Conservation (phyloP, 306 rosid species). For the Dalbergia cochinchinensis region DNA sequence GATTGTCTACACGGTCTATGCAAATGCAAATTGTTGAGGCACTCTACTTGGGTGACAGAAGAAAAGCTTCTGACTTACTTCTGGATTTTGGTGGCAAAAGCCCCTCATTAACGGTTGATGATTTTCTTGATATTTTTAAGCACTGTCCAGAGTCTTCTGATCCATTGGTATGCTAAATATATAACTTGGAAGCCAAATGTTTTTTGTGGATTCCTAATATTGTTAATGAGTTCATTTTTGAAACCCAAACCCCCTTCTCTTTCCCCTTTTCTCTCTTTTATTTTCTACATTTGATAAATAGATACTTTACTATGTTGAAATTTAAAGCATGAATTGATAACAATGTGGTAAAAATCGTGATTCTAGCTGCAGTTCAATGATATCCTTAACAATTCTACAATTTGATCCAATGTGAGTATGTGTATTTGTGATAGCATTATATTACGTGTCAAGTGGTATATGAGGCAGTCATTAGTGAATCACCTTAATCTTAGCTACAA, state of each 20-base stretch:
- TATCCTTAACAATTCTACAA: not conserved
- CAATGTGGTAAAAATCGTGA: constrained; percentile 2
- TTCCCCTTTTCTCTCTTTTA: no score
- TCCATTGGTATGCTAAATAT: constrained; percentile 77
- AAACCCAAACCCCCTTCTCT: not conserved
- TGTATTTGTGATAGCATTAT: constrained; percentile 13
- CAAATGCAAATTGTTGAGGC: constrained; percentile 72
- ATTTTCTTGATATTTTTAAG: constrained; percentile 66
- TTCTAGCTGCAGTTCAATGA: constrained; percentile 7
- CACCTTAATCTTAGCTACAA: constrained; percentile 32
- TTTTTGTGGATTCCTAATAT: not conserved
- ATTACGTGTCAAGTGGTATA: constrained; percentile 11
- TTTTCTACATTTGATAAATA: not conserved
- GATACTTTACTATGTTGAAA: constrained; percentile 4
- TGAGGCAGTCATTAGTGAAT: constrained; percentile 26
- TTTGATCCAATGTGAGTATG: not conserved
- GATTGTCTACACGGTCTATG: constrained; percentile 45
- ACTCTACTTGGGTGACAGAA: constrained; percentile 65
- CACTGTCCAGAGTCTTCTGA: constrained; percentile 78
- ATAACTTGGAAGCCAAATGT: not conserved
- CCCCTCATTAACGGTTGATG: constrained; percentile 56
- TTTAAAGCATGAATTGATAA: not conserved
- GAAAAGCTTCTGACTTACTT: constrained; percentile 72
- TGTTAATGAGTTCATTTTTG: not conserved
- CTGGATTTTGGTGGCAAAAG: constrained; percentile 59